Evolutionary conservation across 345 rosid species (phyloP), one percentile per base, ranked within the genome.

Genomic region (Hypericum androsaemum): DNA sequence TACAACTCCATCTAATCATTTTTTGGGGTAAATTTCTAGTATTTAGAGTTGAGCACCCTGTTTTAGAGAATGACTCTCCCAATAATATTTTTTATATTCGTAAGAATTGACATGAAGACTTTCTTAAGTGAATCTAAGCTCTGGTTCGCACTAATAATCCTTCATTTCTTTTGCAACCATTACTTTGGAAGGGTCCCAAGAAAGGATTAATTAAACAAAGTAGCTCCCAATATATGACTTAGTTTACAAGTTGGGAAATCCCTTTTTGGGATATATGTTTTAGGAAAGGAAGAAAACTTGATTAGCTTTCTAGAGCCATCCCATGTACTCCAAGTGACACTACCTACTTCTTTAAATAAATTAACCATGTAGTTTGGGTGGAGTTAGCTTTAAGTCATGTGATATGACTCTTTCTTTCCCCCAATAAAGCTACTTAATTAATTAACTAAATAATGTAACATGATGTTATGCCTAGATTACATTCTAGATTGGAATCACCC

Each of bases 361-460:
- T 22, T 22, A 22, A 22, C 32, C 32, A 22, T 36, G 40, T 1
- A 22, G 32, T 52, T 68, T 69, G 64, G 71, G 81, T 80, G 81
- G 82, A 77, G 78, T 78, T 80, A 58, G 80, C 92, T 78, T 78
- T 81, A 74, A 74, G 85, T 72, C 92, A 84, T 78, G 83, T 80
- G 84, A 76, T 63, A 69, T 74, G 80, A 63, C 75, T 61, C 62
- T 43, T 51, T 40, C 61, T 39, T 22, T 22, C 4, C 11, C 37
- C 9, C 14, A 11, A 37, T 40, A 40, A 61, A 57, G 6, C 45
- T 22, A 39, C 57, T 22, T 1, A 47, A 53, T 52, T 46, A 50
- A 54, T 46, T 42, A 56, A 67, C 53, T 35, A 22, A 22, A 22
- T 51, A 43, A 43, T 59, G 32, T 41, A 67, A 53, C 69, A 53